phyloP scores from a whole-genome alignment of 176 grass and related monocot genomes.

The Phragmites australis region DNA sequence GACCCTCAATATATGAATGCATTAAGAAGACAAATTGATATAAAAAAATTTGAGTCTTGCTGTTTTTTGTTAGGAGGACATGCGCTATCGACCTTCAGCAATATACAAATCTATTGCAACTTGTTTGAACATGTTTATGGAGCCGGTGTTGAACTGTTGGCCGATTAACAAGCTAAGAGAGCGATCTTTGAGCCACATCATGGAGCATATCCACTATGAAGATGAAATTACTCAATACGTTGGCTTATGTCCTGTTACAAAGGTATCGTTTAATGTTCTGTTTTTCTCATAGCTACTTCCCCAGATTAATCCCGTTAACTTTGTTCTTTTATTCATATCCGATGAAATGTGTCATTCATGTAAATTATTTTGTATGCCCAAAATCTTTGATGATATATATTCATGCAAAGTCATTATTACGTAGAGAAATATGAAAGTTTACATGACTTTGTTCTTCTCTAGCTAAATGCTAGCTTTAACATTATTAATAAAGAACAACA shows the following conservation, averaged over 20 bases:
- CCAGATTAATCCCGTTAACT: background rate
- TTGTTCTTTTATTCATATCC: too few species aligned
- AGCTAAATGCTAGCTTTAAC: too few species aligned
- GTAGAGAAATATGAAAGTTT: too few species aligned
- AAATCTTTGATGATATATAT: too few species aligned
- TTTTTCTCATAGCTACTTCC: background rate
- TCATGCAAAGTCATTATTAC: too few species aligned
- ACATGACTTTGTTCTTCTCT: too few species aligned
- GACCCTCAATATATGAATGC: too few species aligned
- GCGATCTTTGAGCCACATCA: constrained; percentile 38
- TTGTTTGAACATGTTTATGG: constrained; percentile 47
- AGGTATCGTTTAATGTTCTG: constrained; percentile 13
- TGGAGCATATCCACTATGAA: constrained; percentile 64
- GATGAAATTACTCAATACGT: constrained; percentile 55
- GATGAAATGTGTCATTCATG: too few species aligned
- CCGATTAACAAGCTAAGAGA: constrained; percentile 48
- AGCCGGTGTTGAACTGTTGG: constrained; percentile 49
- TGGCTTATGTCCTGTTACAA: constrained; percentile 47
- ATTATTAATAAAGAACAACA: too few species aligned
- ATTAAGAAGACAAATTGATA: background rate
- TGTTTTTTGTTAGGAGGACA: constrained; percentile 42
- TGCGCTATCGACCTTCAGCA: constrained; percentile 39
- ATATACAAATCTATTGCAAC: constrained; percentile 41
- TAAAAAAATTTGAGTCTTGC: background rate
- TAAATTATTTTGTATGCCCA: too few species aligned